A percentile compares a stretch with the other conserved stretches of the same genome.
These are phyloP conservation scores for Penicillium paxilli DNA, from an alignment of 495 filamentous ascomycete genomes.

Conservation along the genomic window DNA sequence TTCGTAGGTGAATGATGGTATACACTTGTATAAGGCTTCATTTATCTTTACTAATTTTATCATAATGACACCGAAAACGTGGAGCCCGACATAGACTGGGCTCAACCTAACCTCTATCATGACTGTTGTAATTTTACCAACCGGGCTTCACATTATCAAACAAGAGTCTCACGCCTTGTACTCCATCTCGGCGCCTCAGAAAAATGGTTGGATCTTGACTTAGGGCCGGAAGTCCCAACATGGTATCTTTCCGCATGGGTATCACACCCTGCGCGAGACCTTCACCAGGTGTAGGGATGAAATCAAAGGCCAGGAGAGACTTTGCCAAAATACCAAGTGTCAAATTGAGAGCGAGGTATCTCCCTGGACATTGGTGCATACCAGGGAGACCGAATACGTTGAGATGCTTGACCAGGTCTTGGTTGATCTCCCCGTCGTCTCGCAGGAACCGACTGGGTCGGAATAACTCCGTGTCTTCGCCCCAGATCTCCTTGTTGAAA, in stretches of 20 bases:
- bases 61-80: neutral
- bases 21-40: too few relatives aligned
- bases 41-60: too few relatives aligned
- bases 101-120: neutral
- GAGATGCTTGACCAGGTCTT: neutral
- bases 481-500: neutral
- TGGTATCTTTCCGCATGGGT: neutral
- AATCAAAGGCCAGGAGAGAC: neutral
- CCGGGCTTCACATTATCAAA: constrained; percentile 3
- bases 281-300: neutral
- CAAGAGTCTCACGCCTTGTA: neutral
- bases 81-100: neutral
- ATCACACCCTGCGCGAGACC: neutral
- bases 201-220: neutral
- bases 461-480: neutral
- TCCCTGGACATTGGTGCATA: neutral
- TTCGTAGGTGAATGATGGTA: too few relatives aligned
- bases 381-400: neutral
- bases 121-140: neutral
- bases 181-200: neutral
- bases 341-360: neutral
- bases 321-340: neutral
- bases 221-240: neutral
- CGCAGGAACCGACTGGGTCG: neutral
- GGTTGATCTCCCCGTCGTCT: neutral